These are phyloP conservation scores for Phytophthora fragariae DNA, from an alignment of 352 stramenopile genomes.

Conservation along the genomic window DNA sequence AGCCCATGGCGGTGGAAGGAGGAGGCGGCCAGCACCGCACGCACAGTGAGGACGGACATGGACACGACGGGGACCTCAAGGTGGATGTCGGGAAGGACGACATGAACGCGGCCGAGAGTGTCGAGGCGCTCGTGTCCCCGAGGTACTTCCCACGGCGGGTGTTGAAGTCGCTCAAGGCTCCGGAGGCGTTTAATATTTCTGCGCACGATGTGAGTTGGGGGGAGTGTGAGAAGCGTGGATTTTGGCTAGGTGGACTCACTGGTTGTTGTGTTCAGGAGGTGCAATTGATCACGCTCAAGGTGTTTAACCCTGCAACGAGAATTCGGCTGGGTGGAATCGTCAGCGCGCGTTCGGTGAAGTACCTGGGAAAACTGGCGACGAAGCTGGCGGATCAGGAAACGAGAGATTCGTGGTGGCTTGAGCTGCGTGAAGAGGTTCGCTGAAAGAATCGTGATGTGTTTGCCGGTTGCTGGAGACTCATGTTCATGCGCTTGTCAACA, in stretches of 20 bases:
- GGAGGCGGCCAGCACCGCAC: constrained; percentile 34
- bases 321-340: constrained; percentile 88
- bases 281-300: constrained; percentile 94
- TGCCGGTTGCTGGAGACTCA: not conserved
- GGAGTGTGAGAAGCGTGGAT: not conserved
- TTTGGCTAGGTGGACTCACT: constrained; percentile 6
- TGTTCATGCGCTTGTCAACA: not conserved
- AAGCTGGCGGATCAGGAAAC: constrained; percentile 98
- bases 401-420: constrained; percentile 97
- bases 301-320: constrained; percentile 87
- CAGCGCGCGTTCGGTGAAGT: constrained; percentile 89
- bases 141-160: constrained; percentile 62
- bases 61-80: constrained; percentile 39
- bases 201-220: constrained; percentile 67
- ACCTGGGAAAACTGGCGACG: constrained; percentile 92
- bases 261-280: constrained; percentile 81
- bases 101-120: constrained; percentile 27
- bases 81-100: constrained; percentile 47
- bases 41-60: constrained; percentile 49
- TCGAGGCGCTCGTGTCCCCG: constrained; percentile 55
- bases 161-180: constrained; percentile 55
- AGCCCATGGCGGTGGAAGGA: constrained; percentile 21
- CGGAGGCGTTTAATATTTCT: constrained; percentile 78
- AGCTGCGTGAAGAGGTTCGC: constrained; percentile 94
- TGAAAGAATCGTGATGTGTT: not conserved